These are phyloP conservation scores for Spergularia azorica DNA, from an alignment of 179 eudicot genomes.

Conservation along the genomic window DNA sequence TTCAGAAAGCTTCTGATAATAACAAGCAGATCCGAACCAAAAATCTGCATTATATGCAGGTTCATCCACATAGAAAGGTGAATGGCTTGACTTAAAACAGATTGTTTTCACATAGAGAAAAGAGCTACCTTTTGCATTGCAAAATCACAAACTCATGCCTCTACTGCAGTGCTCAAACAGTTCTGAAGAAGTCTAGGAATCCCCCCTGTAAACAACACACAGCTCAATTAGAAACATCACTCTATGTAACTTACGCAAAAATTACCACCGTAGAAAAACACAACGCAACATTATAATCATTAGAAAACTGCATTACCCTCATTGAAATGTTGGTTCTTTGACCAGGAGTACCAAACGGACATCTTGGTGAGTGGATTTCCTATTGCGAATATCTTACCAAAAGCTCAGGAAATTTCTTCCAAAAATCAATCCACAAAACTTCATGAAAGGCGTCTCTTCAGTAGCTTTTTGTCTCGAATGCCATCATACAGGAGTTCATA, in stretches of 20 bases:
- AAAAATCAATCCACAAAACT: background rate
- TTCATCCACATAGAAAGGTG: constrained; percentile 1
- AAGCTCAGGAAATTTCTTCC: constrained; percentile 11
- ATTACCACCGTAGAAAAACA: background rate
- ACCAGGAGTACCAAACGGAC: background rate
- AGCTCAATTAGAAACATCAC: background rate
- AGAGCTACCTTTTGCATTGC: background rate
- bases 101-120: background rate
- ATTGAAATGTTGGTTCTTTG: background rate
- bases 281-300: background rate
- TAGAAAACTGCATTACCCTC: background rate
- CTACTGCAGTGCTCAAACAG: background rate
- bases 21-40: no score
- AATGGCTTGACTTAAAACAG: background rate
- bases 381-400: constrained; percentile 5
- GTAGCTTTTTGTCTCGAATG: constrained; percentile 69
- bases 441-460: constrained; percentile 38
- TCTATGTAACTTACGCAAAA: background rate
- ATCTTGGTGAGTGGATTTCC: constrained; percentile 3
- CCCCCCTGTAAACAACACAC: background rate
- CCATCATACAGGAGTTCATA: constrained; percentile 85
- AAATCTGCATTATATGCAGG: background rate
- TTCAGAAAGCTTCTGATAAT: no score
- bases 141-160: background rate
- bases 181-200: background rate